Evolutionary conservation across 192 early-diverging fungal genomes (phyloP), one percentile per base, ranked within the genome.

Genomic region (Backusella tarrabulga): DNA sequence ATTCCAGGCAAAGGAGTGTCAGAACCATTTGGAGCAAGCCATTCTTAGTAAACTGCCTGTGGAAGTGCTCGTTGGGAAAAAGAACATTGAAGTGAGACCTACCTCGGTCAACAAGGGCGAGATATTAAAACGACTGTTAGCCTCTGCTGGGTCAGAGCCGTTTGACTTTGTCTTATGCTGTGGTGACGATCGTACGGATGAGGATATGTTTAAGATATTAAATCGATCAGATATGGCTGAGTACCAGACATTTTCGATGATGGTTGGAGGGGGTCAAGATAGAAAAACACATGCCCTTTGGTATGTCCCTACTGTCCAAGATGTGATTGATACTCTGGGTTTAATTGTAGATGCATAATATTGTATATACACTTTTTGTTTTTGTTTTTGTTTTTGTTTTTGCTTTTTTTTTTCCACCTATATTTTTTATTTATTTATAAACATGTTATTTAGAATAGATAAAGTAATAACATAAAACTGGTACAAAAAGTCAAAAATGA

Each of bases 1-100:
- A 35, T 99, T 98, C 89, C 98, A 99, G 86, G 93, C 96, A 32
- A 97, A 98, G 80, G 97, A 99, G 77, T 98, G 96, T 82, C 94
- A 96, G 84, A 97, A 96, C 82, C 96, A 98, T 81, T 80, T 99
- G 41, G 95, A 98, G 81, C 90, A 95, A 74, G 90, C 95, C 3
- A 90, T 99, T 4, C 83, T 97, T 21, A 94, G 95, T n/a, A 97
- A 97, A 85, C 85, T 94, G 34, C 97, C 97, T 0, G 92, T 99
- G 19, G 98, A 98, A 79, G 92, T 98, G 40, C 79, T 99, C 66
- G 88, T 97, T 21, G 97, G 98, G 60, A 98, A 98, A 82, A 99
- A 98, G 87, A 97, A 96, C 68, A 87, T 99, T 5, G 97, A 99
- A 78, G 94, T 97, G 23, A 89, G 96, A 12, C 97, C 98, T n/a